A percentile compares a stretch with the other conserved stretches of the same genome.
These are phyloP conservation scores for Zasmidium angulare DNA, from an alignment of 2,329 filamentous ascomycete species.

Conservation along the genomic window DNA sequence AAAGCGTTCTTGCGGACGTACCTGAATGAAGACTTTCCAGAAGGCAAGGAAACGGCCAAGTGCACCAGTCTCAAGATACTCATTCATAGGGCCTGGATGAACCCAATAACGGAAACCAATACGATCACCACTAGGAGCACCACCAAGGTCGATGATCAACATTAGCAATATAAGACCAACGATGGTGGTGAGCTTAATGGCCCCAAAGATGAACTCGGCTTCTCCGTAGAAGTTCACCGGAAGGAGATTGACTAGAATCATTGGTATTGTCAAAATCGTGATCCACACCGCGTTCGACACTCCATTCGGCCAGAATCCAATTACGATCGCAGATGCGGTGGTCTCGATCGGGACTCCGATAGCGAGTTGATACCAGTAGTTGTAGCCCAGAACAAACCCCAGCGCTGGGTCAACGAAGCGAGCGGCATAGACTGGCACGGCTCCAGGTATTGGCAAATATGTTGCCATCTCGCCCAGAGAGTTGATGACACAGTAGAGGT, in stretches of 20 bases:
- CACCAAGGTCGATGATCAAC: conserved; percentile 57
- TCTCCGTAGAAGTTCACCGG: conserved; percentile 54
- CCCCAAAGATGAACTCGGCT: conserved; percentile 53
- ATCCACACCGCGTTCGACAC: conserved; percentile 47
- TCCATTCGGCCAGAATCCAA: conserved; percentile 35
- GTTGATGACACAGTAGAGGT: conserved; percentile 46
- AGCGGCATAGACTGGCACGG: conserved; percentile 11
- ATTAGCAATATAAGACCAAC: conserved; percentile 52
- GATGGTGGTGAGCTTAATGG: conserved; percentile 50
- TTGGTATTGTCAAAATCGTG: conserved; percentile 30
- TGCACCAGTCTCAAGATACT: conserved; percentile 28
- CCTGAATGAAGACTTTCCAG: conserved; percentile 36
- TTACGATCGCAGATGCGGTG: conserved; percentile 32
- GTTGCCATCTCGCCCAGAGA: conserved; percentile 58
- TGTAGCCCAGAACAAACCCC: conserved; percentile 47
- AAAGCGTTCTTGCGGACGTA: too few relatives aligned
- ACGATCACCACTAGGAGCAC: conserved; percentile 51
- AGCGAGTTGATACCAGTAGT: conserved; percentile 48
- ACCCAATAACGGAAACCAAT: conserved; percentile 54
- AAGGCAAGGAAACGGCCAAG: conserved; percentile 44
- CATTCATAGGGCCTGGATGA: conserved; percentile 37
- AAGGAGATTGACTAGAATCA: conserved; percentile 46
- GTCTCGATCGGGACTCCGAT: conserved; percentile 40
- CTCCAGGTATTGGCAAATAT: conserved; percentile 49
- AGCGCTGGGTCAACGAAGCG: conserved; percentile 44